Evolutionary conservation across 2,329 filamentous ascomycete species (phyloP), one percentile per base, ranked within the genome.

Genomic region (Fusarium oligoseptatum): DNA sequence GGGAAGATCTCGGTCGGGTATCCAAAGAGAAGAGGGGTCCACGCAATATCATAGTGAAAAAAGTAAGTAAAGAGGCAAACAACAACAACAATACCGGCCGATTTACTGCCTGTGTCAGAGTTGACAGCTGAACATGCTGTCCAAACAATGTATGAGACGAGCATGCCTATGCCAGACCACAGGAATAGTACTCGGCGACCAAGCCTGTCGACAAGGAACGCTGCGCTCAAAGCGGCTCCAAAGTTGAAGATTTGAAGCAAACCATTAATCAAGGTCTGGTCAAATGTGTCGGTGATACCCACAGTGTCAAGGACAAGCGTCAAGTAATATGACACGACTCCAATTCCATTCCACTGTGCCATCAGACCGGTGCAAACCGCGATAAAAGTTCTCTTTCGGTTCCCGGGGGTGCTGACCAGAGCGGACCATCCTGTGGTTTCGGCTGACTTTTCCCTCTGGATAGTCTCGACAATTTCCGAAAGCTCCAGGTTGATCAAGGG

Each of bases 51-150:
- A 76, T 88, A 85, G 68, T 83, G 80, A 58, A 87, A 83, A 68
- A 81, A 85, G 79, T 84, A 88, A 66, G 86, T 80, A 75, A 85
- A 89, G 27, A 89, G 83, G 73, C 84, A 85, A 12, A 84, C 84
- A 60, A 89, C 85, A 17, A 87, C 85, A 5, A 82, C 85, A 62
- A 84, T 82, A 14, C 85, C 85, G n/a, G 84, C 82, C 5, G 76
- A 55, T 45, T 80, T 77, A 24, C 66, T 76, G 4, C 78, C 76
- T 70, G 76, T 77, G 15, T 78, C 74, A n/a, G 73, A 63, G 36
- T 76, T 81, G 17, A 79, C 74, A 12, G 83, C 83, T 12, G 83
- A 82, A 50, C 79, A 79, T 1, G 81, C 83, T 2, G 86, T 88
- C 83, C 80, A 82, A 8, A 82, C 76, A 37, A 83, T 77, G 67